These are phyloP conservation scores for Hypoxylon sp. DNA, from an alignment of 2,329 filamentous ascomycete species.

Conservation along the genomic window DNA sequence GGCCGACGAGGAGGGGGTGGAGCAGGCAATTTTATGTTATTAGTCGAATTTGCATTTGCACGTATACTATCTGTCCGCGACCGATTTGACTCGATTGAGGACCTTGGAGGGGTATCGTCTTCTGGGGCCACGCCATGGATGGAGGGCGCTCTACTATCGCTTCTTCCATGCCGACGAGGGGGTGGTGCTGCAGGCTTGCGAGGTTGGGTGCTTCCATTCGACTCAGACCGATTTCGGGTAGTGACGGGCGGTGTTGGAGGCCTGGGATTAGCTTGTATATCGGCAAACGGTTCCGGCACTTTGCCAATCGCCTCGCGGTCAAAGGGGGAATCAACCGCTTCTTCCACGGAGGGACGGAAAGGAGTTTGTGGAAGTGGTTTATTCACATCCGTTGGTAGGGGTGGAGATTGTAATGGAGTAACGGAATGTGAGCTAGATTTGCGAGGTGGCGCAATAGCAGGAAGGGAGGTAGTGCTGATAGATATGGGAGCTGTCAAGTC, in stretches of 20 bases:
- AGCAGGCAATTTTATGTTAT: conserved; percentile 57
- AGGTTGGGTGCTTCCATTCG: conserved; percentile 52
- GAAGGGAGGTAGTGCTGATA: conserved; percentile 47
- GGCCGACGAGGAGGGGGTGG: conserved; percentile 70
- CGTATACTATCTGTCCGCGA: conserved; percentile 64
- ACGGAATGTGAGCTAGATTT: conserved; percentile 47
- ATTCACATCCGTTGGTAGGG: conserved; percentile 67
- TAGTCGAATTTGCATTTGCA: conserved; percentile 55
- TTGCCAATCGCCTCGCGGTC: conserved; percentile 69
- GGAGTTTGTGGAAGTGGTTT: conserved; percentile 74
- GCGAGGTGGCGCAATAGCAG: conserved; percentile 38
- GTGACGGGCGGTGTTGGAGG: conserved; percentile 60
- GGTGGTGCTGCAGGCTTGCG: conserved; percentile 66
- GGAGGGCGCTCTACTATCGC: conserved; percentile 59
- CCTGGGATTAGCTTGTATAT: conserved; percentile 54
- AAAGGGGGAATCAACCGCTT: conserved; percentile 66
- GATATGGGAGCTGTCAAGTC: conserved; percentile 31
- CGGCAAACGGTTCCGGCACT: conserved; percentile 60
- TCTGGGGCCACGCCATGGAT: conserved; percentile 48
- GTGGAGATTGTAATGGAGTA: conserved; percentile 54
- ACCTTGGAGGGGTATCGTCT: conserved; percentile 61
- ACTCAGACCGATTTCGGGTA: conserved; percentile 53
- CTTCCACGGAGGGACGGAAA: conserved; percentile 61
- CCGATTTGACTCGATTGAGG: conserved; percentile 65
- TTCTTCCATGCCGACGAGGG: conserved; percentile 64